A percentile compares a stretch with the other conserved stretches of the same genome.
Conservation (phyloP, 1,284 basidiomycete genomes). For the Pseudozyma sp. region DNA sequence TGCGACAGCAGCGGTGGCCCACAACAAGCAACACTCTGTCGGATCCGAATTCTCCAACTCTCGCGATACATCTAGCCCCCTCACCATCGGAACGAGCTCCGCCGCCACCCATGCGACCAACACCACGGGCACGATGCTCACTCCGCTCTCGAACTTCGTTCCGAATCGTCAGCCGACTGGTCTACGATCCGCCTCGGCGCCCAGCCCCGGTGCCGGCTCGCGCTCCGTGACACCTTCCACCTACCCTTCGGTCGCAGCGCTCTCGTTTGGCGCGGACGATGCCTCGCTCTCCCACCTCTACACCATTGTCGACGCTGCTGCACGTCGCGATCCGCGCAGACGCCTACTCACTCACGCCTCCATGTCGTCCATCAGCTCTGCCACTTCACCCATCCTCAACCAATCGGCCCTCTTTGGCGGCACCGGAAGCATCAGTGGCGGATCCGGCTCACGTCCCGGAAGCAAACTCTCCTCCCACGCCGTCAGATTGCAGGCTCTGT, state of each 20-base stretch:
- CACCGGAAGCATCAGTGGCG: neutral
- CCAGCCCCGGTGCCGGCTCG: neutral
- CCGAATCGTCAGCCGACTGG: neutral
- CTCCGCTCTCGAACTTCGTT: slow-evolving; percentile 44
- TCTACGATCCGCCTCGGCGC: slow-evolving; percentile 17
- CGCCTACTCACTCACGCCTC: slow-evolving; percentile 32
- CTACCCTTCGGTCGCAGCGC: slow-evolving; percentile 28
- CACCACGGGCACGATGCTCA: slow-evolving; percentile 46
- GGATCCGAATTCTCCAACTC: slow-evolving; percentile 41
- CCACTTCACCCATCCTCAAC: slow-evolving; percentile 16
- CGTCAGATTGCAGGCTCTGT: slow-evolving; percentile 1
- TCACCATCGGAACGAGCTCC: slow-evolving; percentile 44
- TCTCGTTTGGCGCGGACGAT: slow-evolving; percentile 45
- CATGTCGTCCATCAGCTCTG: slow-evolving; percentile 24
- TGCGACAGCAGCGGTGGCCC: slow-evolving; percentile 11
- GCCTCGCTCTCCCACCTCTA: slow-evolving; percentile 56
- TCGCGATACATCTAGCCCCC: slow-evolving; percentile 39
- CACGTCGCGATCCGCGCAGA: slow-evolving; percentile 48
- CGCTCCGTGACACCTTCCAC: slow-evolving; percentile 30
- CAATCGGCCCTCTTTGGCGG: slow-evolving; percentile 2
- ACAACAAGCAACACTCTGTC: slow-evolving; percentile 47
- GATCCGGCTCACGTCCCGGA: slow-evolving; percentile 19
- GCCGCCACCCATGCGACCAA: slow-evolving; percentile 36
- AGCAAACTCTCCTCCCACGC: slow-evolving; percentile 25
- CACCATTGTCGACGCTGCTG: slow-evolving; percentile 59